Evolutionary conservation across 73 alveolate genomes (phyloP), one percentile per base, ranked within the genome.

Genomic region (Stentor coeruleus): DNA sequence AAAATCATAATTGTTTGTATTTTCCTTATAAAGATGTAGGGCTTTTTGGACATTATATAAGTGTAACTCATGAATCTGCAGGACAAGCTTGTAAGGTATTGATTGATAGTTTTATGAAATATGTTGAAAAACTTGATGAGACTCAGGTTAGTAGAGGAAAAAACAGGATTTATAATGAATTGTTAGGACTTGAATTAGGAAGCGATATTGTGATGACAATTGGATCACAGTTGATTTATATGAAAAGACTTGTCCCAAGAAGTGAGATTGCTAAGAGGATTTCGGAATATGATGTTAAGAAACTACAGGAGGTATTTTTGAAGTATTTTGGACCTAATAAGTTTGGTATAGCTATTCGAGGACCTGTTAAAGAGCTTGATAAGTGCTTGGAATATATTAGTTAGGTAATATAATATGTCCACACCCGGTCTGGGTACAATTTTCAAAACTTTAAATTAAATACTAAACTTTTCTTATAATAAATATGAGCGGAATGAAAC

Each of bases 21-120:
- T 82, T 90, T 59, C 97, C 99, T 33, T 94, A 92, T 87, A 77
- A 87, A 4, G 99, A 94, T 79, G 85, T 94, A 37, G 97, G 97
- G 40, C 59, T 94, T 20, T 94, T 92, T 82, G 99, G 99, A 3
- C 93, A 94, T 66, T 94, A 92, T 88, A 85, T 88, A 83, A 85
- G 74, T 40, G 37, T 82, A 74, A 66, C 74, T 36, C 81, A 57
- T 35, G 58, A 87, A 74, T 79, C 76, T 15, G 75, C 85, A 59
- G 15, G 57, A 35, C 39, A 82, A 35, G 66, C 66, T 49, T 6
- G 28, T 49, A 49, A 49, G 6, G 66, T 20, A 49, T 20, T 49
- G 6, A 11, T 11, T 49, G 20, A 20, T 11, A 49, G 66, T 49
- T 49, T 49, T 49, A 11, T 49, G 6, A 6, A 49, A 11, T 49